Base-by-base conservation (phyloP, 805 yeast genomes). In the Candida tammaniensis region DNA sequence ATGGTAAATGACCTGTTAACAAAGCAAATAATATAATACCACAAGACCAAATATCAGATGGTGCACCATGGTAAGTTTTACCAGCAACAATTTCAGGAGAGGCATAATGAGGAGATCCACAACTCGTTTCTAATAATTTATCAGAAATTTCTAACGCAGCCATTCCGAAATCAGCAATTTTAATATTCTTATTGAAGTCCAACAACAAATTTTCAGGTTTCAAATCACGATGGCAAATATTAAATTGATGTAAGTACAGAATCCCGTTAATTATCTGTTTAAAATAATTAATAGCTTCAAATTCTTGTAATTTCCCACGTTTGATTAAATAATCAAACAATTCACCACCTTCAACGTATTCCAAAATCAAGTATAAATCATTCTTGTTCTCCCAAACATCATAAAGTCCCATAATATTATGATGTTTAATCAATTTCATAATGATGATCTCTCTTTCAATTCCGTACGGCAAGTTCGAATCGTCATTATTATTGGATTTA, bases 161-260 rank as follows among this genome's bases (percentile, higher is more conserved):
- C 98, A 93, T 93, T 21, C 98, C 98, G 57, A 93, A 93, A 61
- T 93, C 98, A 7, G 98, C 98, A 46, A 93, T 87, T 59, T 93
- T 93, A 57, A 93, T 89, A 58, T 87, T 88, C 43, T 81, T 77
- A 55, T 86, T 74, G 54, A 82, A 80, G 63, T 89, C 98, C 27
- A 89, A 67, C 27, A 84, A 60, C 48, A 84, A 61, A 61, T 84
- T 84, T 54, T 84, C 94, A 2, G 94, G 94, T 52, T 84, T 84
- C 49, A 86, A 69, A 55, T 86, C 95, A 42, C 95, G 79, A 57
- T 86, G 95, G 43, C 94, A 87, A 48, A 86, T 86, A 55, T 86
- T 86, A 55, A 86, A 78, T 42, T 83, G 84, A 54, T 86, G 95
- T 54, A 93, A 81, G 61, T 86, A 86, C 33, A 78, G 79, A 23